Percentiles rank a stretch among this genome's conserved stretches.
Conservation (phyloP, 495 filamentous ascomycete species). For the Copromyces sp. region DNA sequence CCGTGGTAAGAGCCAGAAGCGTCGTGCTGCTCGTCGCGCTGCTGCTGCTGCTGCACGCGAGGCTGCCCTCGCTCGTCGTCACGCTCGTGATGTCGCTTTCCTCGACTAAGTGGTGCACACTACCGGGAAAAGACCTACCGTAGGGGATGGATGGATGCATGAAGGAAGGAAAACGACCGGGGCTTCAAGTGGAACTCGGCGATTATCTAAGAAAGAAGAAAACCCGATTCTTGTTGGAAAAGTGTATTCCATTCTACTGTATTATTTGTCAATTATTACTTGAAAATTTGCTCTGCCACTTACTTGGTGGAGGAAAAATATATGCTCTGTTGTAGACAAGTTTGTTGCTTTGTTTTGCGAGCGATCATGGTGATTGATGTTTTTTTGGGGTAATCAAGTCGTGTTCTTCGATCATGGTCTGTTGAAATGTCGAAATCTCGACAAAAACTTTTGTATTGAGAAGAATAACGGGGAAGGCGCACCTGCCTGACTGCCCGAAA, state of each 20-base stretch:
- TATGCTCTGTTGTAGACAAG: neutral
- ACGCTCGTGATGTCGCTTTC: slow-evolving; percentile 1
- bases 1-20: neutral
- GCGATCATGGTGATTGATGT: too few species aligned
- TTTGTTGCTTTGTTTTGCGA: too few species aligned
- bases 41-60: neutral
- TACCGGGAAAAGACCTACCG: neutral
- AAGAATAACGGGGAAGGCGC: too few species aligned
- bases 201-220: neutral
- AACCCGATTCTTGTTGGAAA: neutral
- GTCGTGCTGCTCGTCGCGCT: neutral
- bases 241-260: neutral
- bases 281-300: neutral
- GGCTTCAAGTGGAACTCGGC: too few species aligned
- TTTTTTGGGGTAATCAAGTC: too few species aligned
- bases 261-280: neutral
- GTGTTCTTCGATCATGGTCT: too few species aligned
- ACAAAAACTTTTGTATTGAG: too few species aligned
- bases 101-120: neutral
- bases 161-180: too few species aligned
- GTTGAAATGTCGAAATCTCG: too few species aligned
- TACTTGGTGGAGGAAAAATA: neutral
- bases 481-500: too few species aligned
- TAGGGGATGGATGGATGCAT: too few species aligned
- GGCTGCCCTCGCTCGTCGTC: slow-evolving; percentile 3